Conservation (phyloP, 345 rosid genomes). For the Raphanus sativus region DNA sequence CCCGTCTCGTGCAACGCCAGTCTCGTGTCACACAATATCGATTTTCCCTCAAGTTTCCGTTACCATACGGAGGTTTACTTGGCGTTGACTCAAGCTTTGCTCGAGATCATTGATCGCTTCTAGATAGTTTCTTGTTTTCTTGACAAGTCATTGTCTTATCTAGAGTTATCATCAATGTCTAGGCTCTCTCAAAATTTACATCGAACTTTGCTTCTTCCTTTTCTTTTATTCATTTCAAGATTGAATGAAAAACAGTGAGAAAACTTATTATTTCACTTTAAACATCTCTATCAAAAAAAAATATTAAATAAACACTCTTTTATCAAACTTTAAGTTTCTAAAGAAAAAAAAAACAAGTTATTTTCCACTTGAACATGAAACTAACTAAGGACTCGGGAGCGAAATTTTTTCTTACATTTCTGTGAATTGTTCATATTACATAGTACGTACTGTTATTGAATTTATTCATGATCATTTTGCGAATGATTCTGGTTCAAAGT, state of each 20-base stretch:
- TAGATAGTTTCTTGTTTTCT: neutral
- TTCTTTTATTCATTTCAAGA: neutral
- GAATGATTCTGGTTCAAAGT: neutral
- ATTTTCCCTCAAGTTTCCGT: slow-evolving; percentile 4
- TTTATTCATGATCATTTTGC: slow-evolving; percentile 3
- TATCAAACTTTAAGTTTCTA: slow-evolving; percentile 1
- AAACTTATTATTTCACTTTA: neutral
- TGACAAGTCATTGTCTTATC: neutral
- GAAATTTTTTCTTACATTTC: neutral
- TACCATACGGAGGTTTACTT: slow-evolving; percentile 27
- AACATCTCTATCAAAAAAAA: neutral
- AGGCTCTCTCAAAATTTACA: neutral
- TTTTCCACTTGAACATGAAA: neutral
- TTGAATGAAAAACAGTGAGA: neutral
- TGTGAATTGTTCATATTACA: neutral
- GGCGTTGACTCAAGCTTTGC: slow-evolving; percentile 34
- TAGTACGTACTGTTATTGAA: slow-evolving; percentile 3
- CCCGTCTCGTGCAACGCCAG: neutral
- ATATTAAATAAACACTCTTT: slow-evolving; percentile 6
- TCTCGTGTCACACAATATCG: slow-evolving; percentile 13
- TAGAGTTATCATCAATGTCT: neutral
- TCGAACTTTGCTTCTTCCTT: neutral
- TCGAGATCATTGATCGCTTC: slow-evolving; percentile 37
- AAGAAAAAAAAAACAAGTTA: too few species aligned
- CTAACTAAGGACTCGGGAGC: neutral